phyloP scores from a whole-genome alignment of 1,284 basidiomycete genomes.

The Ceratobasidium sp. region DNA sequence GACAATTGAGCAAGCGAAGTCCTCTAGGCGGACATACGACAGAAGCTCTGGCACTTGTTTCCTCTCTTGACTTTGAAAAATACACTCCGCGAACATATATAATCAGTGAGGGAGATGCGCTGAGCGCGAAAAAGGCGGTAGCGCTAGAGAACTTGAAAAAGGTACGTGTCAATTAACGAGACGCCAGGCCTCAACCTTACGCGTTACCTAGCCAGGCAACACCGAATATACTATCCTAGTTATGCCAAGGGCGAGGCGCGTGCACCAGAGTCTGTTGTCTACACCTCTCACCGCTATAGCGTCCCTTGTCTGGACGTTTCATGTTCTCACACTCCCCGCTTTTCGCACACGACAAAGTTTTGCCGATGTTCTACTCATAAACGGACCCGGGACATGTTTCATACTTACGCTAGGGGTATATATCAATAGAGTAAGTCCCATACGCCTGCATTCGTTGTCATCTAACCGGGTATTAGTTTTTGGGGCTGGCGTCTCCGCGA shows the following conservation, averaged over 20 bases:
- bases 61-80: slow-evolving; percentile 78
- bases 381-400: slow-evolving; percentile 96
- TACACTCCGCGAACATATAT: slow-evolving; percentile 87
- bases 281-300: slow-evolving; percentile 73
- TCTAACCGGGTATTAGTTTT: slow-evolving; percentile 65
- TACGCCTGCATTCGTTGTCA: neutral
- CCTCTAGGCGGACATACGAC: slow-evolving; percentile 90
- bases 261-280: slow-evolving; percentile 82
- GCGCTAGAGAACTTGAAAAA: slow-evolving; percentile 70
- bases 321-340: slow-evolving; percentile 69
- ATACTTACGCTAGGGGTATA: slow-evolving; percentile 81
- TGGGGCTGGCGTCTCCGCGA: slow-evolving; percentile 78
- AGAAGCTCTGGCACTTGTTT: slow-evolving; percentile 85
- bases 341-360: slow-evolving; percentile 61
- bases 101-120: slow-evolving; percentile 82
- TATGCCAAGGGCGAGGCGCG: slow-evolving; percentile 86
- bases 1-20: slow-evolving; percentile 4
- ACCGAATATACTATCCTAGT: slow-evolving; percentile 63
- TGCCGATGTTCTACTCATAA: slow-evolving; percentile 87
- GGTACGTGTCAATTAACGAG: neutral
- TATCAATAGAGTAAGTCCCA: slow-evolving; percentile 77
- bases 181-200: neutral
- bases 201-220: slow-evolving; percentile 33
- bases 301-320: slow-evolving; percentile 72
- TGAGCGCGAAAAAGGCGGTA: slow-evolving; percentile 80